Percentiles rank a stretch among this genome's conserved stretches.
Evolutionary conservation across 148 eudicot species (phyloP).

Genomic region (Camellia sinensis): DNA sequence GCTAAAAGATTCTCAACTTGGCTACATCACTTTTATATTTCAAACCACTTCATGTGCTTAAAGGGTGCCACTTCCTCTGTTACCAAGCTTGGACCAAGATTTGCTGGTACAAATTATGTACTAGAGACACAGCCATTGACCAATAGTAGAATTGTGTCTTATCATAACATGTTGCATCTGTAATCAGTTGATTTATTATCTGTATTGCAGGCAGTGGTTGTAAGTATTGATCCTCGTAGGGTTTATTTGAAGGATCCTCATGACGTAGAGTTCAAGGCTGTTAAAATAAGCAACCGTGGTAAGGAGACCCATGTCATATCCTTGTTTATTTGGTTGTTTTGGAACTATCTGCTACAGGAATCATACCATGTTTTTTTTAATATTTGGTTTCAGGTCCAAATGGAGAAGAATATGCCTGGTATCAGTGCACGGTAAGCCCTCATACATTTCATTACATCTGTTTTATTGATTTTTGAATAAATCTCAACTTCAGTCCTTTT

Average conservation of each 20-base stretch:
- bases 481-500: conserved; percentile 3
- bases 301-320: conserved; percentile 12
- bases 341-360: neutral
- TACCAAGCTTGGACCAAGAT: neutral
- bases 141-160: neutral
- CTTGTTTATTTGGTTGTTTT: neutral
- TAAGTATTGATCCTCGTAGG: conserved; percentile 97
- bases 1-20: neutral
- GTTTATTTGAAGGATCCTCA: conserved; percentile 46
- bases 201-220: conserved; percentile 84
- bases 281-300: conserved; percentile 75
- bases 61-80: neutral
- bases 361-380: neutral
- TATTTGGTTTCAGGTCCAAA: conserved; percentile 68
- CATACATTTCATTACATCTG: neutral
- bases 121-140: neutral
- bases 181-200: conserved; percentile 3
- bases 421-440: conserved; percentile 85
- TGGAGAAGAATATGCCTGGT: conserved; percentile 98
- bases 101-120: neutral
- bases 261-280: conserved; percentile 41
- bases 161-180: neutral
- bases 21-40: conserved; percentile 1
- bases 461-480: neutral
- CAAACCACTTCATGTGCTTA: neutral